Evolutionary conservation across 2,329 filamentous ascomycete genomes (phyloP), one percentile per base, ranked within the genome.

Genomic region (Epichloe aotearoae): DNA sequence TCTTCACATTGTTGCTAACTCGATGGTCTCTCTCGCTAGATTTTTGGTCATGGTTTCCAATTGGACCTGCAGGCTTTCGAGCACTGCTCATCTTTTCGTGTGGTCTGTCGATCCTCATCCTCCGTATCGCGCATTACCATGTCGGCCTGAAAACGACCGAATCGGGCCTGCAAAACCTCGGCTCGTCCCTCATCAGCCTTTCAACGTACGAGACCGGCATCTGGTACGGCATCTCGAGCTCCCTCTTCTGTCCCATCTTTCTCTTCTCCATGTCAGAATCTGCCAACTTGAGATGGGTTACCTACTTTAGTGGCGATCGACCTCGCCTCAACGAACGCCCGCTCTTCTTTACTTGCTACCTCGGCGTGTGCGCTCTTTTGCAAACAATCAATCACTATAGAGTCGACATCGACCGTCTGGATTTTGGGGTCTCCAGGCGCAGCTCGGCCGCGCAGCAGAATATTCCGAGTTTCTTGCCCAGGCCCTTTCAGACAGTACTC

Each of bases 101-200:
- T 58, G 82, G 80, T 53, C 78, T 96, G 53, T 73, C 81, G 51
- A 77, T 96, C 57, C 86, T 95, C 69, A 77, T 95, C 58, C 78
- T 96, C 48, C 87, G 90, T 61, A 88, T 96, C 61, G 82, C 85
- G 43, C 84, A 90, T 65, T 82, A 89, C 67, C 88, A 91, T 62
- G 76, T 86, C 55, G 86, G 85, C 58, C 66, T 78, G 53, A 78
- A 86, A 62, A 90, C 86, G 17, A 84, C 86, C 39, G 72, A 74
- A 52, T 88, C 85, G 4, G 75, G 79, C 45, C 74, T 84, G 58
- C 73, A 84, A 53, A 84, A 80, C 7, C 76, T 91, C 50, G 69
- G 68, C 50, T 73, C 73, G 54, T 74, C 77, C 56, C 69, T 80
- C 10, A 66, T 82, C 23, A 79, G 74, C 19, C 67, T 80, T 37